Evolutionary conservation across 192 early-diverging fungal species (phyloP), one percentile per base, ranked within the genome.

Genomic region (Spizellomyces punctatus): DNA sequence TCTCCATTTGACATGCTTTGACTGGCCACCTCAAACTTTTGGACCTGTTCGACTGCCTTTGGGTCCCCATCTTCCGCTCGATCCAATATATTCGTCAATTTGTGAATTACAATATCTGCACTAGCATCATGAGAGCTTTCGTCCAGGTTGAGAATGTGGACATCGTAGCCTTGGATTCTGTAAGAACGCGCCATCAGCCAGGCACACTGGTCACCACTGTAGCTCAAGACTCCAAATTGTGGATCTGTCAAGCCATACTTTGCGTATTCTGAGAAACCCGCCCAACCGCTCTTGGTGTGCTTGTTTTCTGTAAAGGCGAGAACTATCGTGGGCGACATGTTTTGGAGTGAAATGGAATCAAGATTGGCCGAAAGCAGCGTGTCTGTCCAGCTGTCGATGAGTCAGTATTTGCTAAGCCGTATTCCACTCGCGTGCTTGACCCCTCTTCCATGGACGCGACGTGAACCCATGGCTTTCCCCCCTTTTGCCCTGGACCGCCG

Each of bases 81-180:
- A 14, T 61, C 59, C 14, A 61, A 36, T 16, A 61, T n/a, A 61
- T 41, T 42, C 22, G 59, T 61, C 16, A 61, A 10, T 42, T 61
- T 61, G 6, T 61, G 59, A 19, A 61, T 42, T 41, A 61, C 59
- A 19, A 61, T 41, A 61, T 61, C 59, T 27, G 59, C 14, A 17
- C 42, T 42, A 5, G 6, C 14, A 14, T 41, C 22, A 17, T 14
- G 16, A 6, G 59, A 27, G 36, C 17, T 36, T 6, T 61, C 21
- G 5, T 61, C 9, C 6, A 61, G 17, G 42, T 61, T 41, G 14
- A 61, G 9, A 41, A 61, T 19, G 5, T 19, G 14, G 17, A 61
- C 59, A 61, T 19, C 17, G 17, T 6, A 19, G 59, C 59, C 59
- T 19, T 61, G 16, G 6, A 9, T 36, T 41, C 59, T 9, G 8